A percentile compares a stretch with the other conserved stretches of the same genome.
Conservation (phyloP, 148 eudicot genomes). For the Chenopodium album region DNA sequence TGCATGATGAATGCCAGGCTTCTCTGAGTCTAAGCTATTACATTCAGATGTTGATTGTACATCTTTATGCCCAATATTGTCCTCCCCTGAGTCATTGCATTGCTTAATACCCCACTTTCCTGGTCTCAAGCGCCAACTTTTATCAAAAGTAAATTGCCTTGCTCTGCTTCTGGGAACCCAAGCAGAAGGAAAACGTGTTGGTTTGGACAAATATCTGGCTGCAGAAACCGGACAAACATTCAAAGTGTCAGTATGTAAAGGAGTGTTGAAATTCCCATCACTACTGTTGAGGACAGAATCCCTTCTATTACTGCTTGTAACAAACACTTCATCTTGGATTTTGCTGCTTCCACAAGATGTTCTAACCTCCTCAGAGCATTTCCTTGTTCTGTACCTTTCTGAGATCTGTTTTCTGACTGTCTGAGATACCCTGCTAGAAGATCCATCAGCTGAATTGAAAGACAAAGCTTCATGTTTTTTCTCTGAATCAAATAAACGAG, state of each 20-base stretch:
- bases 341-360: slow-evolving; percentile 2
- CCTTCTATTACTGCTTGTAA: neutral
- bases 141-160: slow-evolving; percentile 19
- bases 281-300: neutral
- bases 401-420: slow-evolving; percentile 30
- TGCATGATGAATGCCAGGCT: neutral
- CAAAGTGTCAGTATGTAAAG: neutral
- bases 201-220: slow-evolving; percentile 26
- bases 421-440: slow-evolving; percentile 25
- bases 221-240: slow-evolving; percentile 20
- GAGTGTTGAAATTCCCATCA: slow-evolving; percentile 5
- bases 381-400: slow-evolving; percentile 32
- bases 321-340: slow-evolving; percentile 23
- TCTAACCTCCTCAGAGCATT: slow-evolving; percentile 18
- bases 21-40: slow-evolving; percentile 13
- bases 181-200: slow-evolving; percentile 25
- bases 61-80: neutral
- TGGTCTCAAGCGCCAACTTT: slow-evolving; percentile 30
- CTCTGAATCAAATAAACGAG: slow-evolving; percentile 16
- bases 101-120: neutral
- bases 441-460: slow-evolving; percentile 14
- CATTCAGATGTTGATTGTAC: slow-evolving; percentile 2
- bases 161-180: slow-evolving; percentile 34
- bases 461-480: slow-evolving; percentile 13
- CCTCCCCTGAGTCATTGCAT: neutral